phyloP scores from a whole-genome alignment of 768 basidiomycete species.

The Russula emetica region DNA sequence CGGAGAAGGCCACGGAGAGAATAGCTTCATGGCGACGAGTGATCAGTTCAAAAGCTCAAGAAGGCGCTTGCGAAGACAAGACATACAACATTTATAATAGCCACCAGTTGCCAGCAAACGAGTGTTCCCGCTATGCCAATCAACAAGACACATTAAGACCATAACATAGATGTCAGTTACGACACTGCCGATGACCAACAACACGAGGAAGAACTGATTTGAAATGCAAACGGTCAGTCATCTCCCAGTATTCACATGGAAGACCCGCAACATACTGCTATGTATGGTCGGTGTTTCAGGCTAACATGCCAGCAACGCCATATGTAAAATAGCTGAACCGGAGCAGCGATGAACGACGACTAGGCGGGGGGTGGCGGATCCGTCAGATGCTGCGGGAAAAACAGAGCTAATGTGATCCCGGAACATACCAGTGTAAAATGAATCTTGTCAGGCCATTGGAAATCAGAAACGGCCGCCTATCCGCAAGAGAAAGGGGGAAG shows the following conservation, averaged over 20 bases:
- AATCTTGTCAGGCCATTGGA: slow-evolving; percentile 18
- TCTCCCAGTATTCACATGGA: background rate
- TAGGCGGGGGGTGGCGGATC: slow-evolving; percentile 2
- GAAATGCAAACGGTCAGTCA: background rate
- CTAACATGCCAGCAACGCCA: slow-evolving; percentile 34
- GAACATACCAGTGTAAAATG: slow-evolving; percentile 9
- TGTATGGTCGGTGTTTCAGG: slow-evolving; percentile 1
- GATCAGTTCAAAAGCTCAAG: background rate
- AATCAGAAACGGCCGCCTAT: slow-evolving; percentile 1
- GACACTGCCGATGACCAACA: slow-evolving; percentile 12
- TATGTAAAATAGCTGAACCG: slow-evolving; percentile 32
- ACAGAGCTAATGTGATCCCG: too few species aligned
- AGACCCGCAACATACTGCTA: slow-evolving; percentile 1
- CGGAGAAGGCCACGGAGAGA: slow-evolving; percentile 10
- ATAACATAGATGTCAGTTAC: slow-evolving; percentile 1
- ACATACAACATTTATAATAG: slow-evolving; percentile 20
- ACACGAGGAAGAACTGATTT: slow-evolving; percentile 11
- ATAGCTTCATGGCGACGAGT: background rate
- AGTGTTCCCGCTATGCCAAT: background rate
- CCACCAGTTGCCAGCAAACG: background rate
- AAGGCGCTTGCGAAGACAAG: background rate
- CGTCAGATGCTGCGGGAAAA: background rate
- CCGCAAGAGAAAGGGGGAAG: background rate
- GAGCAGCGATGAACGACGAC: slow-evolving; percentile 30
- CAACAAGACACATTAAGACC: slow-evolving; percentile 3